Conservation (phyloP, 371 early-diverging fungal genomes). For the Mortierella sp. region DNA sequence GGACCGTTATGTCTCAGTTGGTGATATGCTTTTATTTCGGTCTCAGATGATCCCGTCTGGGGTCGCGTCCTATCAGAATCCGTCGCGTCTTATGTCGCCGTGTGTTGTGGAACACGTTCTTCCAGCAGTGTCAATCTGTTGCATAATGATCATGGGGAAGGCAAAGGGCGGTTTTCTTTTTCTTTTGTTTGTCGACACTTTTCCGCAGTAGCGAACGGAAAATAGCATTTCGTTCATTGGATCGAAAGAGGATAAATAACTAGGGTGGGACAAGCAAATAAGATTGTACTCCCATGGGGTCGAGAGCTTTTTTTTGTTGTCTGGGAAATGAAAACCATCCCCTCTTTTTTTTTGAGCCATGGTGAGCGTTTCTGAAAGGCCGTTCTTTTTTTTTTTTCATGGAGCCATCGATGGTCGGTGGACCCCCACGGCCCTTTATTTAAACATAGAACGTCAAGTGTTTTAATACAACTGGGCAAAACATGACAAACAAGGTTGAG, state of each 20-base stretch:
- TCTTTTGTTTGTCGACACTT: no score
- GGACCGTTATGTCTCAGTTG: slow-evolving; percentile 3
- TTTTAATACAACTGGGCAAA: neutral
- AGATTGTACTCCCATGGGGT: neutral
- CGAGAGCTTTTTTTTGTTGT: neutral
- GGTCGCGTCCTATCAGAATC: neutral
- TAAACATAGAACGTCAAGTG: slow-evolving; percentile 4
- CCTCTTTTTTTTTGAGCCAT: neutral
- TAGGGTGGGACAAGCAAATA: neutral
- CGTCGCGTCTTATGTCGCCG: slow-evolving; percentile 1
- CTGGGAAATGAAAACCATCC: slow-evolving; percentile 36
- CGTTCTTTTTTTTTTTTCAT: neutral
- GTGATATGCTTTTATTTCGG: neutral
- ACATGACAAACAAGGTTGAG: slow-evolving; percentile 11
- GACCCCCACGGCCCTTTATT: no score
- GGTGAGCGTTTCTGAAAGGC: slow-evolving; percentile 6
- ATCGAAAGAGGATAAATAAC: neutral
- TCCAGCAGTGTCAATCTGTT: neutral
- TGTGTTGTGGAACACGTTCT: neutral
- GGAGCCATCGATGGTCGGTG: neutral
- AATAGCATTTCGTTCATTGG: neutral
- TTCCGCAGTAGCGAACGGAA: neutral
- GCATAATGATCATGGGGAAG: neutral
- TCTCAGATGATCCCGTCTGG: slow-evolving; percentile 5
- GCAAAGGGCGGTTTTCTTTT: neutral